Percentiles rank a stretch among this genome's conserved stretches.
These are phyloP conservation scores for Elsinoe necatrix DNA, from an alignment of 2,329 filamentous ascomycete genomes.

Conservation along the genomic window DNA sequence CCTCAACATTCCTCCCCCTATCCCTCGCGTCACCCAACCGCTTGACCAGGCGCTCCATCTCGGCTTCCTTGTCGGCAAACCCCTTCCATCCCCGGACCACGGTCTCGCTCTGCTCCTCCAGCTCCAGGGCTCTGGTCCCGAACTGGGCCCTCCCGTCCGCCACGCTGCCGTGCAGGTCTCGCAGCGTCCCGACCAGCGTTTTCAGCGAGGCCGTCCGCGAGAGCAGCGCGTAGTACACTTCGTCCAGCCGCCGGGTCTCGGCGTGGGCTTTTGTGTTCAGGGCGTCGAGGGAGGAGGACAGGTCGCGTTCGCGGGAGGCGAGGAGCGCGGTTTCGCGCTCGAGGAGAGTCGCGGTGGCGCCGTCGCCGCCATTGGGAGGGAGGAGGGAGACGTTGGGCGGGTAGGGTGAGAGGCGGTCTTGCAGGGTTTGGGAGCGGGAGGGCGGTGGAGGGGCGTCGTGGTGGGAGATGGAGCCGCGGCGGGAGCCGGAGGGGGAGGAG, in stretches of 20 bases:
- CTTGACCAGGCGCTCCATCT: constrained; percentile 53
- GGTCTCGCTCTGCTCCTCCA: constrained; percentile 65
- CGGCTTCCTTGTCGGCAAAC: constrained; percentile 57
- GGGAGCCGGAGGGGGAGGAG: background rate
- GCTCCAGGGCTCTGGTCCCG: constrained; percentile 53
- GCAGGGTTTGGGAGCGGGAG: background rate
- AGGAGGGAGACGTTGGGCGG: background rate
- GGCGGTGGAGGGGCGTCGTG: background rate
- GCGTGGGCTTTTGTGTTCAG: constrained; percentile 53
- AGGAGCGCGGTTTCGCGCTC: background rate
- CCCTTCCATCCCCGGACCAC: constrained; percentile 44
- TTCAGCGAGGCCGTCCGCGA: constrained; percentile 59
- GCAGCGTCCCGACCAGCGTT: constrained; percentile 55
- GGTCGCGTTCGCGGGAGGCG: constrained; percentile 28
- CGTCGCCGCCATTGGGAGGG: background rate
- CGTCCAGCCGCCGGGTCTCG: constrained; percentile 59
- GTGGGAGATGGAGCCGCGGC: background rate
- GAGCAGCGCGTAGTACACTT: constrained; percentile 64
- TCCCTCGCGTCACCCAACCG: constrained; percentile 54
- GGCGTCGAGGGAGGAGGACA: constrained; percentile 33
- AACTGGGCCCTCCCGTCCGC: constrained; percentile 53
- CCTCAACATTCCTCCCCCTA: constrained; percentile 52
- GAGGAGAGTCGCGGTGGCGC: background rate
- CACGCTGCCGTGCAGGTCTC: constrained; percentile 57
- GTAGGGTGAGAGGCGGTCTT: background rate